These are phyloP conservation scores for Ascochyta rabiei DNA, from an alignment of 2,329 filamentous ascomycete genomes.

Conservation along the genomic window DNA sequence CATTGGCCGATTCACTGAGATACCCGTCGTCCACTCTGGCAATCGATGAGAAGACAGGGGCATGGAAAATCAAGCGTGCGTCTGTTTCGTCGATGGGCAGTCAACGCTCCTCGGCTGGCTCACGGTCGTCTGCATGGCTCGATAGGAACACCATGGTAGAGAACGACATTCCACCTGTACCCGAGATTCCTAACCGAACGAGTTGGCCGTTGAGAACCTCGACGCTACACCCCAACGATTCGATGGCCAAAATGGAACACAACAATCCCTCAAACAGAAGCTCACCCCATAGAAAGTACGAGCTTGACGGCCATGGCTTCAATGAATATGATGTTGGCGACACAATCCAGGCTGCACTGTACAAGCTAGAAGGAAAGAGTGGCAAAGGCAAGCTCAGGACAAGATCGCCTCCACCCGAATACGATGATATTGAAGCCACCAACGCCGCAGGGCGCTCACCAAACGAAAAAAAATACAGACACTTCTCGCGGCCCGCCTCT, in stretches of 20 bases:
- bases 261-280: conserved; percentile 14
- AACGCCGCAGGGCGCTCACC: conserved; percentile 8
- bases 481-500: conserved; percentile 13
- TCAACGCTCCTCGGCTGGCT: conserved; percentile 14
- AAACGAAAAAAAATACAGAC: conserved; percentile 6
- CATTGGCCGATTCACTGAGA: conserved; percentile 42
- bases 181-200: conserved; percentile 24
- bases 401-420: conserved; percentile 10
- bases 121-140: conserved; percentile 22
- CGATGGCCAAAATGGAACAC: conserved; percentile 21
- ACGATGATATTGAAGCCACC: conserved; percentile 7
- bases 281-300: conserved; percentile 18
- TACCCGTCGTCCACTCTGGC: conserved; percentile 42
- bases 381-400: conserved; percentile 9
- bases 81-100: conserved; percentile 26
- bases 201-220: conserved; percentile 13
- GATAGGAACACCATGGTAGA: conserved; percentile 24
- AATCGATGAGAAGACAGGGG: conserved; percentile 38
- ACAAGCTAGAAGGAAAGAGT: conserved; percentile 29
- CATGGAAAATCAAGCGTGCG: conserved; percentile 41
- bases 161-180: conserved; percentile 33
- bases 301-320: conserved; percentile 24
- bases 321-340: conserved; percentile 27
- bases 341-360: conserved; percentile 26
- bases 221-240: conserved; percentile 5